Percentiles rank a stretch among this genome's conserved stretches.
Evolutionary conservation across 2,329 filamentous ascomycete species (phyloP).

Genomic region (Phyllosticta citriasiana): DNA sequence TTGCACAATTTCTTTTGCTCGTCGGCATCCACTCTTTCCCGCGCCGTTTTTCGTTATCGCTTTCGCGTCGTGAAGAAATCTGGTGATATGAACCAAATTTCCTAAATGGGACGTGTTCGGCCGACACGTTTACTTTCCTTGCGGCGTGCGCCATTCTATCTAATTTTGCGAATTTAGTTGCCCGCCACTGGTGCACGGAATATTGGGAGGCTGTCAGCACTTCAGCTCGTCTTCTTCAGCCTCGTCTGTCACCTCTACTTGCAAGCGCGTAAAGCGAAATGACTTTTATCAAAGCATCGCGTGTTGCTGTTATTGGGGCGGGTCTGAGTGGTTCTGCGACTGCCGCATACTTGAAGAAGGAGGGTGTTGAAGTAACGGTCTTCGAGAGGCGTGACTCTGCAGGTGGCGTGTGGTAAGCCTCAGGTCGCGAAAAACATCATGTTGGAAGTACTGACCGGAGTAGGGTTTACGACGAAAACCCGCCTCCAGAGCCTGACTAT

Average conservation of each 20-base stretch:
- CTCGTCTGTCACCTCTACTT: not conserved
- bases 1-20: not conserved
- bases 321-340: conserved; percentile 28
- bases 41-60: not conserved
- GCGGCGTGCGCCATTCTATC: not conserved
- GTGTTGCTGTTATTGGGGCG: conserved; percentile 26
- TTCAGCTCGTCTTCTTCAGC: not conserved
- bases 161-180: not conserved
- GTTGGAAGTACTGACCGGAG: not conserved
- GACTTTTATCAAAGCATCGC: conserved; percentile 11
- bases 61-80: not conserved
- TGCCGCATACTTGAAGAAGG: conserved; percentile 25
- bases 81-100: not conserved
- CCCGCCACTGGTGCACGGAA: not conserved
- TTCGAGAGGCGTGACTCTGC: conserved; percentile 43
- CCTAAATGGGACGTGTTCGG: not conserved
- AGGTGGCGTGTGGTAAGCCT: conserved; percentile 47
- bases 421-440: not conserved
- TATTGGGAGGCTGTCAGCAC: not conserved
- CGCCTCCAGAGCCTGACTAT: conserved; percentile 39
- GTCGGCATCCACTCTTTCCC: not conserved
- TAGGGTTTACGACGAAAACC: conserved; percentile 43
- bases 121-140: not conserved
- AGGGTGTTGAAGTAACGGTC: conserved; percentile 39
- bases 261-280: conserved; percentile 10